Percentiles rank a stretch among this genome's conserved stretches.
Evolutionary conservation across 345 rosid species (phyloP).

Genomic region (Salix viminalis): DNA sequence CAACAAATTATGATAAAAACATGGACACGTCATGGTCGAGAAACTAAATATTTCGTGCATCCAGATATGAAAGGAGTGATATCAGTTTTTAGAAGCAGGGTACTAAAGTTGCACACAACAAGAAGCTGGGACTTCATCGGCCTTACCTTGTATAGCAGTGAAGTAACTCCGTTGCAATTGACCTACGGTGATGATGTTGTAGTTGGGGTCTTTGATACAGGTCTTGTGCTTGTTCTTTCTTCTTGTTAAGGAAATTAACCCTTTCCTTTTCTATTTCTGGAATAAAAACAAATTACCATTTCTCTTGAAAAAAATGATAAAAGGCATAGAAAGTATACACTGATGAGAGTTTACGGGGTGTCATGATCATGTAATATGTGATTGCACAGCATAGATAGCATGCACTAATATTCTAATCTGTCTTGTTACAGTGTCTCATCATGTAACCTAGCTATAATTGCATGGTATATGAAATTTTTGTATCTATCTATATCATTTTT

Average conservation of each 20-base stretch:
- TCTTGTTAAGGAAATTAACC: too few species aligned
- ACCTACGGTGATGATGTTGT: conserved; percentile 41
- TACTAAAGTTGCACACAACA: conserved; percentile 52
- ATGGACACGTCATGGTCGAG: too few species aligned
- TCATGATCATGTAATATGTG: too few species aligned
- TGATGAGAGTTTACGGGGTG: too few species aligned
- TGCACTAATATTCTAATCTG: too few species aligned
- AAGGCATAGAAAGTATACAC: not conserved
- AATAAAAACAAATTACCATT: not conserved
- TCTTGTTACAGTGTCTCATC: too few species aligned
- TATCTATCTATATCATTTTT: not conserved
- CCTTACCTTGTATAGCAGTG: conserved; percentile 30
- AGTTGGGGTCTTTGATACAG: conserved; percentile 51
- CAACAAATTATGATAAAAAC: too few species aligned
- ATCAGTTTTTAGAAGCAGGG: conserved; percentile 48
- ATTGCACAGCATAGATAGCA: too few species aligned
- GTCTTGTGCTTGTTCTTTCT: conserved; percentile 14
- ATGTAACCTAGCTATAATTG: too few species aligned
- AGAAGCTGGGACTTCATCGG: conserved; percentile 81
- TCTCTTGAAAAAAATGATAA: not conserved
- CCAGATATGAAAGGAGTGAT: conserved; percentile 49
- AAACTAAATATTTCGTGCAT: not conserved
- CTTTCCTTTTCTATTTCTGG: too few species aligned
- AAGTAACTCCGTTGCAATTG: conserved; percentile 31
- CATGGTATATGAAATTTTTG: too few species aligned